Conservation (phyloP, 108 stramenopile species). For the Pseudonitzschia delicatissima region DNA sequence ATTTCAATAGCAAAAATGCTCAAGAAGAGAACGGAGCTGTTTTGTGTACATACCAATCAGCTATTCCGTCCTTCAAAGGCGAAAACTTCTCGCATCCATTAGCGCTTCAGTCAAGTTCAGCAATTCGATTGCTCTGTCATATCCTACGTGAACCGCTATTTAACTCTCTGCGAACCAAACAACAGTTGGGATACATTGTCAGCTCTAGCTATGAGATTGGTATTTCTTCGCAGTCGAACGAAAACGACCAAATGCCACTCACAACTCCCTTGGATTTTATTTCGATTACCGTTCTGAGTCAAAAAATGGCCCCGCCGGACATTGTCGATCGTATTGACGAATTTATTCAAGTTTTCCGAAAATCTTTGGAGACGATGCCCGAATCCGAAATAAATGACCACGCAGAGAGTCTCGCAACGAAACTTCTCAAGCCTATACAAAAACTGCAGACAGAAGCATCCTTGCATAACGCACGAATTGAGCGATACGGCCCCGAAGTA, state of each 20-base stretch:
- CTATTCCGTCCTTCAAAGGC: slow-evolving; percentile 68
- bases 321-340: slow-evolving; percentile 76
- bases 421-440: slow-evolving; percentile 73
- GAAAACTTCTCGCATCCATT: slow-evolving; percentile 52
- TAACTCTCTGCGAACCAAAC: slow-evolving; percentile 80
- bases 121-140: slow-evolving; percentile 69
- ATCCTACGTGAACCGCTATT: slow-evolving; percentile 86
- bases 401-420: slow-evolving; percentile 58
- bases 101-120: slow-evolving; percentile 58
- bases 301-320: slow-evolving; percentile 63
- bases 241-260: slow-evolving; percentile 18
- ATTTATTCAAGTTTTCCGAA: slow-evolving; percentile 60
- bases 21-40: slow-evolving; percentile 82
- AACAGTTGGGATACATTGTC: slow-evolving; percentile 79
- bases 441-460: slow-evolving; percentile 66
- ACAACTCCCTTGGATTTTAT: slow-evolving; percentile 68
- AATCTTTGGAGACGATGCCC: slow-evolving; percentile 58
- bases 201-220: slow-evolving; percentile 66
- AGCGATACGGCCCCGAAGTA: slow-evolving; percentile 69
- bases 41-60: slow-evolving; percentile 68
- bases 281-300: slow-evolving; percentile 66
- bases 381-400: slow-evolving; percentile 67
- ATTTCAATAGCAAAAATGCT: slow-evolving; percentile 72
- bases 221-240: slow-evolving; percentile 35
- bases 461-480: slow-evolving; percentile 57